A percentile compares a stretch with the other conserved stretches of the same genome.
Evolutionary conservation across 192 early-diverging fungal species (phyloP).

Genomic region (Phycomyces blakesleeanus): DNA sequence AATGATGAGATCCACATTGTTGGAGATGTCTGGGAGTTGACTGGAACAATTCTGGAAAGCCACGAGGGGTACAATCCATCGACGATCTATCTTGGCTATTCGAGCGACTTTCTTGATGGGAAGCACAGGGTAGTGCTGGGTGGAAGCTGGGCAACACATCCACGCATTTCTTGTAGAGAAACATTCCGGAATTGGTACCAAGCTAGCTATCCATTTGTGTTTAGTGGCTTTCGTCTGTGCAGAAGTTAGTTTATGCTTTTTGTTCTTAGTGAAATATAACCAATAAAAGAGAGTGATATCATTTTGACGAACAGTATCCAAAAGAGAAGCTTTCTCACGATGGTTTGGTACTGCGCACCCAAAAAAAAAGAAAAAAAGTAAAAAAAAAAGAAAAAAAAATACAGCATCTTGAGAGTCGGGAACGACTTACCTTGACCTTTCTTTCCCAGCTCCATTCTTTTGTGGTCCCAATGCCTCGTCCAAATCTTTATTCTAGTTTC

Average conservation of each 20-base stretch:
- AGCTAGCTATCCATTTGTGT: slow-evolving; percentile 76
- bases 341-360: too few relatives aligned
- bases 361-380: too few relatives aligned
- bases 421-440: too few relatives aligned
- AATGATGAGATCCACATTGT: slow-evolving; percentile 38
- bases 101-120: slow-evolving; percentile 85
- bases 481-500: too few relatives aligned
- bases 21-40: slow-evolving; percentile 82
- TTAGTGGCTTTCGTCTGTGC: slow-evolving; percentile 66
- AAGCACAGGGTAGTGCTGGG: slow-evolving; percentile 84
- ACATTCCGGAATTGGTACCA: slow-evolving; percentile 94
- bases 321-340: too few relatives aligned
- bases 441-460: too few relatives aligned
- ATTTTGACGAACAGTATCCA: neutral
- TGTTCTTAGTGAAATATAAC: neutral
- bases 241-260: neutral
- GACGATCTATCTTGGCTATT: slow-evolving; percentile 83
- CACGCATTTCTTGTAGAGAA: slow-evolving; percentile 60
- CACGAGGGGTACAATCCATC: slow-evolving; percentile 61
- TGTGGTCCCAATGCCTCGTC: too few relatives aligned
- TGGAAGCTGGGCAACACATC: slow-evolving; percentile 84
- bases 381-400: too few relatives aligned
- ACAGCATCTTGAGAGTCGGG: too few relatives aligned
- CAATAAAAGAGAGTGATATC: neutral
- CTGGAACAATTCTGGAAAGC: slow-evolving; percentile 57